These are phyloP conservation scores for Alternaria hordeiaustralica DNA, from an alignment of 2,329 filamentous ascomycete species.

Conservation along the genomic window DNA sequence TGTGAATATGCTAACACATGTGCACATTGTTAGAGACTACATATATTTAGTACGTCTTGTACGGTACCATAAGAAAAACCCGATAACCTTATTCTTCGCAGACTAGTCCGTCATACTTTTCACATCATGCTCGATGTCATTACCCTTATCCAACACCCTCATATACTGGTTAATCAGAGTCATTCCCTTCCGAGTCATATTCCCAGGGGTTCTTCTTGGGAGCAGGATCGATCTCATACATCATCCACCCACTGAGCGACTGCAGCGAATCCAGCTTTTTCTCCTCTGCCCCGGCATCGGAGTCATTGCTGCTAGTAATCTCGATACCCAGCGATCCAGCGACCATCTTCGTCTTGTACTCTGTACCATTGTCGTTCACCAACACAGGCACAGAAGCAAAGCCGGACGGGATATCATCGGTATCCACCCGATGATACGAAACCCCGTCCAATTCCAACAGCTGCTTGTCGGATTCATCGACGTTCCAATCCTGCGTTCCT, in stretches of 20 bases:
- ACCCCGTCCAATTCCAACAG: constrained; percentile 3
- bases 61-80: background rate
- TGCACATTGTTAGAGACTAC: background rate
- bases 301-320: constrained; percentile 4
- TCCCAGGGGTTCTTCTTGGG: background rate
- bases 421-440: constrained; percentile 9
- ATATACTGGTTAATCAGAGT: background rate
- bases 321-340: constrained; percentile 19
- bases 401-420: constrained; percentile 5
- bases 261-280: constrained; percentile 15
- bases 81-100: background rate
- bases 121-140: background rate
- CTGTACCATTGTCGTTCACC: constrained; percentile 14
- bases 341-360: constrained; percentile 17
- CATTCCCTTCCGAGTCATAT: background rate
- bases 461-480: background rate
- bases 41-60: background rate
- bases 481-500: background rate
- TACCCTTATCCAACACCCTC: background rate
- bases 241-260: constrained; percentile 19
- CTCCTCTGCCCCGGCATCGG: background rate
- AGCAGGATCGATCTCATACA: constrained; percentile 12
- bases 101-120: background rate
- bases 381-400: constrained; percentile 16
- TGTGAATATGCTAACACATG: background rate